phyloP scores from a whole-genome alignment of 2,329 filamentous ascomycete genomes.

The Ascocoryne sarcoides region DNA sequence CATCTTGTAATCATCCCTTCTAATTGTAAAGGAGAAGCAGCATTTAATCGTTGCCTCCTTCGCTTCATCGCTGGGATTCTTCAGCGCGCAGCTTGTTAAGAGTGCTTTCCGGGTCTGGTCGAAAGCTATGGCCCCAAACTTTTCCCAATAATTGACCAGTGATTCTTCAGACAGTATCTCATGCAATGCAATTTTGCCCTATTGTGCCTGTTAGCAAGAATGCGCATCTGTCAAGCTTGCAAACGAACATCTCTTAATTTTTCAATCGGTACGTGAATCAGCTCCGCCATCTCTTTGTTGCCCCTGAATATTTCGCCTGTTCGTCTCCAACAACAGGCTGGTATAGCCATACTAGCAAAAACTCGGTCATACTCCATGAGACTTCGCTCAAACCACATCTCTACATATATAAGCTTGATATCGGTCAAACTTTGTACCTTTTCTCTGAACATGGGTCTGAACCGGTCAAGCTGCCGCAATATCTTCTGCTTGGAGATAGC shows the following conservation, averaged over 20 bases:
- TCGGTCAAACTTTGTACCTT: conserved; percentile 89
- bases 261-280: conserved; percentile 89
- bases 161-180: conserved; percentile 94
- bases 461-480: conserved; percentile 80
- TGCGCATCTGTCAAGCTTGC: neutral
- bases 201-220: conserved; percentile 1
- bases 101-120: conserved; percentile 91
- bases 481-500: conserved; percentile 82
- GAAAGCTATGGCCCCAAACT: conserved; percentile 96
- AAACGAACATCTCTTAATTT: conserved; percentile 74
- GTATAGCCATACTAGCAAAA: conserved; percentile 97
- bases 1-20: conserved; percentile 93
- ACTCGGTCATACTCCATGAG: conserved; percentile 98
- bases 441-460: conserved; percentile 91
- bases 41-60: conserved; percentile 73
- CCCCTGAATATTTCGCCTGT: conserved; percentile 96
- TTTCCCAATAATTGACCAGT: conserved; percentile 96
- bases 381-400: conserved; percentile 98
- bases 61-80: conserved; percentile 64
- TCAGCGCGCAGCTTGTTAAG: conserved; percentile 84
- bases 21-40: conserved; percentile 96
- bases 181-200: conserved; percentile 92
- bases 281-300: conserved; percentile 97
- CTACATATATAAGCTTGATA: conserved; percentile 86
- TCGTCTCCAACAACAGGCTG: conserved; percentile 91